A percentile compares a stretch with the other conserved stretches of the same genome.
These are phyloP conservation scores for Tolypocladium ophioglossoides DNA, from an alignment of 2,329 filamentous ascomycete genomes.

Conservation along the genomic window DNA sequence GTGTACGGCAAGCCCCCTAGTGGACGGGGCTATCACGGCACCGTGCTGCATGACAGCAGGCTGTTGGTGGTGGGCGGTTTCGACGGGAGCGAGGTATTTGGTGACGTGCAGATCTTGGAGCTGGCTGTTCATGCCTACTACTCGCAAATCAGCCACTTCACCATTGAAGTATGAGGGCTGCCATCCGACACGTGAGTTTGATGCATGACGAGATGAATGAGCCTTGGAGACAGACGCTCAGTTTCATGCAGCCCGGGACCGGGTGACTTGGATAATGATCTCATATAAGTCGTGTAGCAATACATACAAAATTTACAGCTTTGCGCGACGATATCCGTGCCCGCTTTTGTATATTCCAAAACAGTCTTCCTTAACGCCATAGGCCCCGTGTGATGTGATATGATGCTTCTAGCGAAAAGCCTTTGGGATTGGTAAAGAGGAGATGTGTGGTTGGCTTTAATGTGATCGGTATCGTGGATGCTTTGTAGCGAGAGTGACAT, in stretches of 20 bases:
- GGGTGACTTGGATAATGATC: background rate
- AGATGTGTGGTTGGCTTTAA: background rate
- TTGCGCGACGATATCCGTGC: background rate
- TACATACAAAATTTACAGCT: background rate
- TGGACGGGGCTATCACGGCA: constrained; percentile 56
- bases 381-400: background rate
- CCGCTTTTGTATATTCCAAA: background rate
- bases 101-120: constrained; percentile 57
- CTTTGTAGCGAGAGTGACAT: background rate
- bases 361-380: background rate
- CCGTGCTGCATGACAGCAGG: constrained; percentile 54
- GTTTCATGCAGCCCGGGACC: background rate
- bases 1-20: constrained; percentile 54
- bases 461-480: background rate
- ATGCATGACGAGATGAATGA: background rate
- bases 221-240: no score
- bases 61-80: constrained; percentile 57
- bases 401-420: background rate
- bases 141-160: constrained; percentile 64
- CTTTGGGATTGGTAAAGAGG: background rate
- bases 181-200: background rate
- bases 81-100: constrained; percentile 57
- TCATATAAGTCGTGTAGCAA: background rate
- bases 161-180: constrained; percentile 46
- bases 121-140: constrained; percentile 62